Base-by-base conservation (phyloP, 2,329 filamentous ascomycete genomes). In the Fonsecaea monophora region DNA sequence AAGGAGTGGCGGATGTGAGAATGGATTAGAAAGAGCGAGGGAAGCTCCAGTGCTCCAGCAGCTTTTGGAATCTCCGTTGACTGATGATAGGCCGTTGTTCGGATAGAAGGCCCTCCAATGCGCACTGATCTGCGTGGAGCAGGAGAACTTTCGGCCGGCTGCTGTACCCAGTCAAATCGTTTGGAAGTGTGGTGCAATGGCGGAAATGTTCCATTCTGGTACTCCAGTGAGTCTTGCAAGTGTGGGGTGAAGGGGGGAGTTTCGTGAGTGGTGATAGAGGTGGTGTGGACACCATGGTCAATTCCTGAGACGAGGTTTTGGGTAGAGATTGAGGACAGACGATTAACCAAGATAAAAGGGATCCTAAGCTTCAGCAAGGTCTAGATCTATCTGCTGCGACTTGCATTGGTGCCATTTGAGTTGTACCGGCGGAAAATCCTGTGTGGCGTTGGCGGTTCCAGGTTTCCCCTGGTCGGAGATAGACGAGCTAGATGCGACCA, bases 1-100 rank as follows among this genome's bases (percentile, higher is more conserved):
- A 64, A 60, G 68, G 68, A 64, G 62, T 58, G 55, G 55, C 37
- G 32, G 34, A 30, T 30, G 30, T 37, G 32, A 42, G 32, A 54
- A 25, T 10, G 45, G 45, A 50, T 50, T 53, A 54, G 18, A 10
- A 45, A 50, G 3, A 5, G 3, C 32, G 15, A 32, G 32, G 8
- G 34, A 42, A 34, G 13, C 21, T 50, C 34, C 25, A 40, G 21
- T 18, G 21, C n/a, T 38, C 32, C 32, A 54, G 15, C 15, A 45
- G 38, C 38, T 45, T 12, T 15, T 40, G 13, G 42, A 18, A 35
- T 10, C 25, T 2, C 25, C 45, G 59, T 54, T 54, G 32, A 54
- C 35, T 8, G 59, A 54, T 42, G 45, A 54, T 21, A 32, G 34
- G 4, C 40, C 21, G 37, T 48, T n/a, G 13, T 1, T 38, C 48